Base-by-base conservation (phyloP, 371 early-diverging fungal genomes). In the Mucor racemosus region DNA sequence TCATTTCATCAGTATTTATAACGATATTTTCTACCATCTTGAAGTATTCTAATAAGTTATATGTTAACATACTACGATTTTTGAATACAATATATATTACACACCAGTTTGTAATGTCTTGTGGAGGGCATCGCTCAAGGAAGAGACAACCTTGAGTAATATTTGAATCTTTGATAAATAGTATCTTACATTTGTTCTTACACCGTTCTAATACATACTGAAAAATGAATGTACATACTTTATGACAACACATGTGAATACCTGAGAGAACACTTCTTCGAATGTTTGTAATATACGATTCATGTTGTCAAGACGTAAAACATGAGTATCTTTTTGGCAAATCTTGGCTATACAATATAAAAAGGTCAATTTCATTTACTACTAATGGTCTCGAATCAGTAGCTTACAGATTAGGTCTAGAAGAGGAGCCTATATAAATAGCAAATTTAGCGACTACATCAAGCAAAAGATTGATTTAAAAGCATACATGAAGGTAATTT, bases 311-410 rank as follows among this genome's bases (percentile, higher is more conserved):
- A 8, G 7, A 14, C 55, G 35, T 8, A 55, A n/a, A 2, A 55
- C 14, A 55, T 55, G 55, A 5, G 55, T 55, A 55, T 55, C 55
- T 34, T 55, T 55, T 55, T 55, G n/a, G n/a, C 55, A 55, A 31
- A 35, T n/a, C 1, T 13, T 4, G 0, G 31, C 55, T 55, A 21
- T 21, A 4, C 53, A 5, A 5, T 44, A 17, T 17, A 11, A n/a
- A 48, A 33, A 14, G 26, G 26, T 26, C n/a, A n/a, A n/a, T 26
- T 26, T 1, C 26, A 26, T 26, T 26, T 26, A 26, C 3, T 3
- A 26, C 26, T 26, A 26, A 26, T 1, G 26, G 26, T 26, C 3
- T 26, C 1, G 7, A 38, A 38, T 5, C 5, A 1, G 1, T 11
- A 11, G 11, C 55, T 55, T 35, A 55, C 55, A 14, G 8, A 55